A percentile compares a stretch with the other conserved stretches of the same genome.
Evolutionary conservation across 225 moss, liverwort and hornwort species (phyloP).

Genomic region (Antitrichia curtipendula): DNA sequence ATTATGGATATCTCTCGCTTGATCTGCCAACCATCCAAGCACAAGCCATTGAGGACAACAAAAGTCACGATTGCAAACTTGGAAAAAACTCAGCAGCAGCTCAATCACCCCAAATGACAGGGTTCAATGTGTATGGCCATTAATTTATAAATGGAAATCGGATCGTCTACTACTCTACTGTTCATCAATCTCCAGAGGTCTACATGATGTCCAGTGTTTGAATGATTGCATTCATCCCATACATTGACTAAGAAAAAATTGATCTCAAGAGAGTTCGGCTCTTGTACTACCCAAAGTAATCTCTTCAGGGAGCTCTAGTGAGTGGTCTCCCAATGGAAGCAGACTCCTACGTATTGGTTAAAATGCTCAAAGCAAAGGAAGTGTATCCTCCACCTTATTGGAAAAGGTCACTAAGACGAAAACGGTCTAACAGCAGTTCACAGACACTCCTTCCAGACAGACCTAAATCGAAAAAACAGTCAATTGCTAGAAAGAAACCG

Average conservation of each 20-base stretch:
- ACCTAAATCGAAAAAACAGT: not conserved
- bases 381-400: not conserved
- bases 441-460: not conserved
- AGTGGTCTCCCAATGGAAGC: not conserved
- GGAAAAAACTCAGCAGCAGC: not conserved
- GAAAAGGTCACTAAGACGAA: not conserved
- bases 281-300: not conserved
- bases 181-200: not conserved
- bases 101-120: not conserved
- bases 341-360: not conserved
- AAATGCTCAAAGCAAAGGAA: not conserved
- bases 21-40: conserved; percentile 34
- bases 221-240: not conserved
- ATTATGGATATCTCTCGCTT: conserved; percentile 97
- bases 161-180: not conserved
- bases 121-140: not conserved
- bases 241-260: not conserved
- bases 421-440: not conserved
- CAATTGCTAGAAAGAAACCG: not conserved
- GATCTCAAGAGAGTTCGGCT: not conserved
- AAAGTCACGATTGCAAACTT: not conserved
- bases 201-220: not conserved
- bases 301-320: not conserved
- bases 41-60: not conserved
- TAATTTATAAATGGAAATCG: not conserved